A percentile compares a stretch with the other conserved stretches of the same genome.
Evolutionary conservation across 805 yeast species (phyloP).

Genomic region (Saccharomycopsis synnaedendra): DNA sequence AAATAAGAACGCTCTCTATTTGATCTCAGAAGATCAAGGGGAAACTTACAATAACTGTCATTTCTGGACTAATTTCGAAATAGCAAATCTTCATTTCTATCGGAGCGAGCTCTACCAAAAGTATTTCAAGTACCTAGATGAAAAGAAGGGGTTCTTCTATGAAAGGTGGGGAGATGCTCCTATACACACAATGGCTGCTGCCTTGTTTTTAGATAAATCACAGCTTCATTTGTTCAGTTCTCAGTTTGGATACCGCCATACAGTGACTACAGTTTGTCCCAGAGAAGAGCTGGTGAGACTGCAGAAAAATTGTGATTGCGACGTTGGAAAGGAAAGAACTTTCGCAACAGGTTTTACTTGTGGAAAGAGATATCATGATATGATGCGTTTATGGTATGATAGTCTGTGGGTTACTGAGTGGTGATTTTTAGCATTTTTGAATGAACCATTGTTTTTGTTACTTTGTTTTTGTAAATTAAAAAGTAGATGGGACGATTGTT

Average conservation of each 20-base stretch:
- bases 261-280: conserved; percentile 50
- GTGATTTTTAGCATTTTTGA: not conserved
- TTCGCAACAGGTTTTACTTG: conserved; percentile 35
- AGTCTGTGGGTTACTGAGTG: conserved; percentile 10
- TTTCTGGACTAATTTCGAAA: conserved; percentile 60
- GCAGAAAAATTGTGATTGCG: conserved; percentile 60
- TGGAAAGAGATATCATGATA: conserved; percentile 23
- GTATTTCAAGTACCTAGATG: conserved; percentile 46
- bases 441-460: not conserved
- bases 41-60: conserved; percentile 42
- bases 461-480: not conserved
- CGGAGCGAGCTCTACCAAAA: conserved; percentile 39
- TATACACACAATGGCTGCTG: conserved; percentile 54
- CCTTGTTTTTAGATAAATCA: conserved; percentile 38
- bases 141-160: conserved; percentile 57
- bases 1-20: conserved; percentile 46
- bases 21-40: conserved; percentile 62
- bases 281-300: conserved; percentile 34
- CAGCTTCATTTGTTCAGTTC: conserved; percentile 50
- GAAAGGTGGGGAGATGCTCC: conserved; percentile 81
- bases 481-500: not conserved
- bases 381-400: conserved; percentile 6
- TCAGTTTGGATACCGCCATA: conserved; percentile 43
- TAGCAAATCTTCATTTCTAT: conserved; percentile 49
- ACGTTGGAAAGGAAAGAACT: conserved; percentile 62